These are phyloP conservation scores for Flaveria linearis DNA, from an alignment of 129 eudicot species.

Conservation along the genomic window DNA sequence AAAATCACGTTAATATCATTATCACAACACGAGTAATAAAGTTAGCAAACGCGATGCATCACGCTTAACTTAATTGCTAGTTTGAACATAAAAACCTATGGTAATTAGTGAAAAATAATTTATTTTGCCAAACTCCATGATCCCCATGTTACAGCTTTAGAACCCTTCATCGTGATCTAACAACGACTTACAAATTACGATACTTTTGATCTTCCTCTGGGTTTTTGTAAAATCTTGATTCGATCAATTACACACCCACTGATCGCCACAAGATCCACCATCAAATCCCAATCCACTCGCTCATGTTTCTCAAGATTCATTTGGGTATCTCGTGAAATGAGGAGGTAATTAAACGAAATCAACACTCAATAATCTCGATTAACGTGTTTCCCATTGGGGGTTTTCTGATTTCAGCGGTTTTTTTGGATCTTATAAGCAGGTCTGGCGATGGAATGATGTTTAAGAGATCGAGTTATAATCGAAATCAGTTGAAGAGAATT, in stretches of 20 bases:
- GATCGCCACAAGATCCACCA: conserved; percentile 21
- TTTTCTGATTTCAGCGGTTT: not conserved
- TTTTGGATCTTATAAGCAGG: conserved; percentile 28
- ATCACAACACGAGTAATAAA: too few species aligned
- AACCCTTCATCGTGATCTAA: not conserved
- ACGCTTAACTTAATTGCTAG: too few species aligned
- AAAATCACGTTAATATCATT: too few species aligned
- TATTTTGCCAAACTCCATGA: not conserved
- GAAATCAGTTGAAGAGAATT: conserved; percentile 69
- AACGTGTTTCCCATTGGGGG: not conserved
- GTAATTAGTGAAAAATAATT: too few species aligned
- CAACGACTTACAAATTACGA: too few species aligned
- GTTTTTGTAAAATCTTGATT: conserved; percentile 1
- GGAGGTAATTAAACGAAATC: conserved; percentile 28
- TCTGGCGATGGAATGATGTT: conserved; percentile 41
- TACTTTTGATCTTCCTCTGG: too few species aligned
- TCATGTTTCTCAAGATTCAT: conserved; percentile 1
- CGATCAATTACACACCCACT: not conserved
- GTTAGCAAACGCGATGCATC: too few species aligned
- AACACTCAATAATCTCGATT: not conserved
- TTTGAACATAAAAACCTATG: too few species aligned
- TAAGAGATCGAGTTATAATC: conserved; percentile 43
- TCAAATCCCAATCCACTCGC: not conserved
- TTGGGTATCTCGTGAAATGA: conserved; percentile 28
- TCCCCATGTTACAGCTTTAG: not conserved